Conservation (phyloP, 164 flowering plant species). For the Magnolia kwangsiensis region DNA sequence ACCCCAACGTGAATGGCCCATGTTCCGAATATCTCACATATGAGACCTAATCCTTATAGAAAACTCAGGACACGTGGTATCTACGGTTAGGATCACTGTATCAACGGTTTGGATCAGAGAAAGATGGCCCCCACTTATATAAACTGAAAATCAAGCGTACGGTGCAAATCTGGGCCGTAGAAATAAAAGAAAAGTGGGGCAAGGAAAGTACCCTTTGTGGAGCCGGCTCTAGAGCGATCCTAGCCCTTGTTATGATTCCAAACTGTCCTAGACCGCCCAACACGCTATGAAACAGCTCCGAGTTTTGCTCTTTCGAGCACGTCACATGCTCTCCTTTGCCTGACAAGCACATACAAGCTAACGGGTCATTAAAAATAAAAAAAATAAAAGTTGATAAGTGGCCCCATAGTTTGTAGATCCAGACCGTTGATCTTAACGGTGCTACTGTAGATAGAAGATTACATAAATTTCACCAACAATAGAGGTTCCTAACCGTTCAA, state of each 20-base stretch:
- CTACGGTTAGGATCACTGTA: too few species aligned
- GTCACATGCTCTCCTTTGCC: constrained; percentile 83
- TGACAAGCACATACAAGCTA: constrained; percentile 16
- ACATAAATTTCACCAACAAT: too few species aligned
- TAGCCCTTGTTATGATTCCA: constrained; percentile 94
- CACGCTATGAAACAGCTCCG: constrained; percentile 73
- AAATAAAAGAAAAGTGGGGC: not conserved
- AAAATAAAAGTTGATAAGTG: too few species aligned
- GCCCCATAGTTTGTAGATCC: not conserved
- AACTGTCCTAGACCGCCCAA: constrained; percentile 96
- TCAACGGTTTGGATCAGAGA: too few species aligned
- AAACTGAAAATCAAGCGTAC: too few species aligned
- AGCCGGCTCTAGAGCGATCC: constrained; percentile 81
- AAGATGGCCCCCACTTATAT: too few species aligned
- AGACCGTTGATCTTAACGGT: not conserved
- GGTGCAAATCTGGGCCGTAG: not conserved
- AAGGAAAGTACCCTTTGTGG: constrained; percentile 64
- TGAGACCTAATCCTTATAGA: too few species aligned
- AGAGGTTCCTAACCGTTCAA: too few species aligned
- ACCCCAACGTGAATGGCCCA: too few species aligned
- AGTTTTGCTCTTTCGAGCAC: constrained; percentile 62
- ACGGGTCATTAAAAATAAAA: not conserved
- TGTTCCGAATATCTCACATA: too few species aligned
- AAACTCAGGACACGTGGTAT: too few species aligned
- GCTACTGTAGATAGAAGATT: not conserved